Evolutionary conservation across 2,329 filamentous ascomycete genomes (phyloP), one percentile per base, ranked within the genome.

Genomic region (Ophiostoma quercus): DNA sequence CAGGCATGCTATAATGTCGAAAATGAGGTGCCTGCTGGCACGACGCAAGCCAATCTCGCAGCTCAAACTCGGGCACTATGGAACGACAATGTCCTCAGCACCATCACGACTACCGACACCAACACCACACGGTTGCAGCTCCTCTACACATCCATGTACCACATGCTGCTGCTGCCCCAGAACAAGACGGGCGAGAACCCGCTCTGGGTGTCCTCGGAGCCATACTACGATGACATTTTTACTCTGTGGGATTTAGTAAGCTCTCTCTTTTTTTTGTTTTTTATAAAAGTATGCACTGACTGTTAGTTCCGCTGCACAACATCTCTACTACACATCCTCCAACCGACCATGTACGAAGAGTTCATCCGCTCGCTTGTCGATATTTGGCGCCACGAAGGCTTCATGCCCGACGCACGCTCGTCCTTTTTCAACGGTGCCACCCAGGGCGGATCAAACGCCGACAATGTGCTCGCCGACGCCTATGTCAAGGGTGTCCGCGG

Each of bases 111-210:
- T 0, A 84, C 83, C 0, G 85, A 85, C 67, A 84, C 81, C 43
- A 73, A 89, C 74, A 75, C 77, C 16, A 83, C 82, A 0, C 88
- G 85, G 66, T 79, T 90, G 8, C 79, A 83, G 67, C 79, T 90
- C 37, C 80, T 92, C 2, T 92, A 92, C 78, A 86, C 86, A 0
- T 88, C 87, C 0, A 76, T 92, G 43, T 92, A 91, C 75, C 88
- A 89, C 73, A 89, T 90, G 85, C 85, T 87, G 71, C 77, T 91
- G 12, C 84, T 91, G 47, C 89, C 89, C 0, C 88, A 88, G 0
- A 90, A 92, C 75, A 86, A 88, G 72, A 91, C 88, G 0, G 88
- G 88, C 0, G 90, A 92, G 75, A 92, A 91, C 71, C 88, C 89
- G 0, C 77, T 82, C 0, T 92, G 89, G 89, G 76, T 79, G 1